Evolutionary conservation across 1,139 yeast genomes (phyloP).

Genomic region (Lodderomyces orthopsilosis): DNA sequence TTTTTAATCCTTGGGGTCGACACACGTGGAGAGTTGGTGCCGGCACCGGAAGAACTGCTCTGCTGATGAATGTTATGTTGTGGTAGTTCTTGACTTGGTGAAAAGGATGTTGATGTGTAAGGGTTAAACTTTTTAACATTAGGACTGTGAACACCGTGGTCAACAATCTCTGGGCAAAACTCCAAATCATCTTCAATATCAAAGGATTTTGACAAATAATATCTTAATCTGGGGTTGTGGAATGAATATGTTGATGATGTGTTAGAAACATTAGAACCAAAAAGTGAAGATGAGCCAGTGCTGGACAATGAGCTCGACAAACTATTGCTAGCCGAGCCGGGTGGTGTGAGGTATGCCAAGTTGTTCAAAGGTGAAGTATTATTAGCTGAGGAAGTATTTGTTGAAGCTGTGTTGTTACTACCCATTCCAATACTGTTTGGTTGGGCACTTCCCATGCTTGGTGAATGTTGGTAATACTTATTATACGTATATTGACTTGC

Average conservation of each 20-base stretch:
- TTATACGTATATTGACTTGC: constrained; percentile 36
- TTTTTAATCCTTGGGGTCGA: constrained; percentile 59
- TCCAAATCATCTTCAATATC: constrained; percentile 66
- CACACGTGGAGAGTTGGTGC: constrained; percentile 32
- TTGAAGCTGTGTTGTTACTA: neutral
- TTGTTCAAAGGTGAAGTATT: constrained; percentile 13
- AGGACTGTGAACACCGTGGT: constrained; percentile 20
- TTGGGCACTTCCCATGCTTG: constrained; percentile 22
- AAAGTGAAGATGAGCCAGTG: constrained; percentile 6
- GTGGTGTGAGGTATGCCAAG: constrained; percentile 14
- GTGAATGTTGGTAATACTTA: constrained; percentile 37
- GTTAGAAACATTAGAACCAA: neutral
- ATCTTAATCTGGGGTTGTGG: constrained; percentile 45
- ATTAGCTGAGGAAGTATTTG: constrained; percentile 15
- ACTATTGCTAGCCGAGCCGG: constrained; percentile 23
- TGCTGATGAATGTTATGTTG: neutral
- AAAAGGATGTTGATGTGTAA: constrained; percentile 55
- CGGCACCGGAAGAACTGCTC: neutral
- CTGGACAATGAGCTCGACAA: constrained; percentile 21
- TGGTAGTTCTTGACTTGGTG: constrained; percentile 29
- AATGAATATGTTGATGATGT: constrained; percentile 5
- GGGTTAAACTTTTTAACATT: constrained; percentile 51
- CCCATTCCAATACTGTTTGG: constrained; percentile 9
- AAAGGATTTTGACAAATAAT: constrained; percentile 55
- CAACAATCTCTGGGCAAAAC: constrained; percentile 59